Percentiles rank a stretch among this genome's conserved stretches.
These are phyloP conservation scores for Jackrogersella multiformis DNA, from an alignment of 495 filamentous ascomycete species.

Conservation along the genomic window DNA sequence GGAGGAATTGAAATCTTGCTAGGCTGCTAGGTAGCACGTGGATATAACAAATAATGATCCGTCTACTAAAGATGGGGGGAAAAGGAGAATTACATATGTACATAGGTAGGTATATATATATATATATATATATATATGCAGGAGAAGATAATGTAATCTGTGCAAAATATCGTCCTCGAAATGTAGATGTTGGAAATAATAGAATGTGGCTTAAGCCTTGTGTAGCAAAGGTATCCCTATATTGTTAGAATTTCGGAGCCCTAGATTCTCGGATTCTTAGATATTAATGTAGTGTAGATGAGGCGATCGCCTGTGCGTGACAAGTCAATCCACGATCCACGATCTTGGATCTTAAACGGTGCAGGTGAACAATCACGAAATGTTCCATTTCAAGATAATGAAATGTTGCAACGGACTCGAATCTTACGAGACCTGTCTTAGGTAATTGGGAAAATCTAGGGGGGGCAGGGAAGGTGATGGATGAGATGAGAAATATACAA, in stretches of 20 bases:
- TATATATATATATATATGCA: too few relatives aligned
- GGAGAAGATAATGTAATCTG: neutral
- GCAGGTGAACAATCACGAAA: constrained; percentile 14
- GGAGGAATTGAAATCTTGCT: constrained; percentile 9
- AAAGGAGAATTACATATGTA: neutral
- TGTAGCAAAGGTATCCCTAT: too few relatives aligned
- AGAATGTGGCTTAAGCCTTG: constrained; percentile 2
- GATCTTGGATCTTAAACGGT: constrained; percentile 24
- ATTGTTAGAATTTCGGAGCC: too few relatives aligned
- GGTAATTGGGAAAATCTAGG: constrained; percentile 23
- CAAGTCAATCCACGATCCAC: constrained; percentile 35
- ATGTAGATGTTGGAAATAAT: neutral
- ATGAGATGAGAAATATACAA: neutral
- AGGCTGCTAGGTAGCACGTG: too few relatives aligned
- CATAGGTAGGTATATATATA: too few relatives aligned
- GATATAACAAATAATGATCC: constrained; percentile 8
- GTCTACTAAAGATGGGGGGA: constrained; percentile 11
- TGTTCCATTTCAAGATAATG: constrained; percentile 4
- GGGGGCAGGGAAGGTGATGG: constrained; percentile 7
- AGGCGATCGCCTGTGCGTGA: constrained; percentile 35
- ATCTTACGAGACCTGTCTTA: constrained; percentile 11
- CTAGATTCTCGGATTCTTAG: neutral
- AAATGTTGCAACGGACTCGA: constrained; percentile 5
- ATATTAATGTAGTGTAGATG: neutral
- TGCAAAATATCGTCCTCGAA: neutral